Evolutionary conservation across 2,329 filamentous ascomycete species (phyloP).

Genomic region (Curvularia verruculosa): DNA sequence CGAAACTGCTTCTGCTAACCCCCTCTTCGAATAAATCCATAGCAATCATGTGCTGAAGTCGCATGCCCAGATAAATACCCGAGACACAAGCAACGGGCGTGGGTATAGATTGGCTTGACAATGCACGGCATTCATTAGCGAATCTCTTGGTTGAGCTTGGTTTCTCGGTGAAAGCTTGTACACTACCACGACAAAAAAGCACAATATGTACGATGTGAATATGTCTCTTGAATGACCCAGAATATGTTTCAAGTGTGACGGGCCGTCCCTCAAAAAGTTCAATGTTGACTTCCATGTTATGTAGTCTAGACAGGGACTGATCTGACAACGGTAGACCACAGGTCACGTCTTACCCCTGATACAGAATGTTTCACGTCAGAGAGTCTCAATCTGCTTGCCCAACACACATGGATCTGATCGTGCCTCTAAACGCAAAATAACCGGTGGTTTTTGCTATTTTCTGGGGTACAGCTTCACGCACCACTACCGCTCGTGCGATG

Average conservation of each 20-base stretch:
- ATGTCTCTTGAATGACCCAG: neutral
- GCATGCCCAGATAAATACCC: slow-evolving; percentile 18
- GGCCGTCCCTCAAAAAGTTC: slow-evolving; percentile 2
- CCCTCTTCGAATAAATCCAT: slow-evolving; percentile 9
- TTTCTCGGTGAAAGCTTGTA: slow-evolving; percentile 7
- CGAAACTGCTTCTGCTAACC: slow-evolving; percentile 27
- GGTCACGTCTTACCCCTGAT: slow-evolving; percentile 1
- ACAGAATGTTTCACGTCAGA: slow-evolving; percentile 13
- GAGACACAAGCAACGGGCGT: slow-evolving; percentile 18
- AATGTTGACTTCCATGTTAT: no score
- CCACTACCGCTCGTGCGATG: neutral
- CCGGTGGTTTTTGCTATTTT: slow-evolving; percentile 31
- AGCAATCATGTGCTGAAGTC: slow-evolving; percentile 15
- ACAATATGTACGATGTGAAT: neutral
- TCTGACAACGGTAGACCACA: no score
- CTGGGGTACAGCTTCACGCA: slow-evolving; percentile 10
- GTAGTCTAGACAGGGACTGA: no score
- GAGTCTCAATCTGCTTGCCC: neutral
- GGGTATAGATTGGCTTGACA: slow-evolving; percentile 21
- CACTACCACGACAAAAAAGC: slow-evolving; percentile 7
- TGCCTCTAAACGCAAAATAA: slow-evolving; percentile 25
- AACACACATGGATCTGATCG: neutral
- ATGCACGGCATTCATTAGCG: slow-evolving; percentile 19
- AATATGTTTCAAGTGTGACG: neutral
- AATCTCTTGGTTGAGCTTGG: slow-evolving; percentile 25